A percentile compares a stretch with the other conserved stretches of the same genome.
These are phyloP conservation scores for Geranomyces michiganensis DNA, from an alignment of 192 early-diverging fungal genomes.

Conservation along the genomic window DNA sequence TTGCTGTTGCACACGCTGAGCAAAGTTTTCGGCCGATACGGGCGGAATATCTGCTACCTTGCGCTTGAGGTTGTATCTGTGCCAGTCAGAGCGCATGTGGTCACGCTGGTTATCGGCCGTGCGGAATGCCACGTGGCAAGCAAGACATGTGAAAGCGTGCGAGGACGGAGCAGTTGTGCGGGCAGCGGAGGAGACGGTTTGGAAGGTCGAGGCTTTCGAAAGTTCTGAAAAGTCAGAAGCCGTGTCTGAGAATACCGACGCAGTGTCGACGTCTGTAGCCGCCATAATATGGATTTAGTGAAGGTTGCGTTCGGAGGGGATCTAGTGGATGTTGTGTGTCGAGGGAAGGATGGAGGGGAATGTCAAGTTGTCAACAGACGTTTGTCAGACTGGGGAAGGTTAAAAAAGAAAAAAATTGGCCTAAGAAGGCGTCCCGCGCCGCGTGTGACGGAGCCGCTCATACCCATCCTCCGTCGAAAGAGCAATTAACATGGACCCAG, in stretches of 20 bases:
- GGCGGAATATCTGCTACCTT: conserved; percentile 91
- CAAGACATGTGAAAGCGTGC: conserved; percentile 49
- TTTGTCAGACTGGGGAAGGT: no score
- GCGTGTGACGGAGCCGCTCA: no score
- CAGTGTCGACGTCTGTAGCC: neutral
- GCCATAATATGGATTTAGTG: neutral
- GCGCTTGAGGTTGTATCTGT: conserved; percentile 97
- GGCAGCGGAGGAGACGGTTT: conserved; percentile 9
- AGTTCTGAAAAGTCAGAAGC: conserved; percentile 52
- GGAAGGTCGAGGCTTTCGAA: conserved; percentile 23
- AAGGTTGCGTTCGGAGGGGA: no score
- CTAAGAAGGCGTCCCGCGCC: no score
- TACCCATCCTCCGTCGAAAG: no score
- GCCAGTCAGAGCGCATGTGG: conserved; percentile 97
- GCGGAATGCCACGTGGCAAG: conserved; percentile 92
- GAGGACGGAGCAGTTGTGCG: conserved; percentile 9
- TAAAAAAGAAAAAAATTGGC: no score
- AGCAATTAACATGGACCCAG: no score
- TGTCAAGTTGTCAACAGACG: no score
- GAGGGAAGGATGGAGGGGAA: no score
- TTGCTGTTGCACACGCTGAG: conserved; percentile 66
- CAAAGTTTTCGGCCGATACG: conserved; percentile 81
- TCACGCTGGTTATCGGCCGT: conserved; percentile 85
- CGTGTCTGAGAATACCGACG: conserved; percentile 41
- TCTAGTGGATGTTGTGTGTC: no score